phyloP scores from a whole-genome alignment of 169 alveolate species.

The Plasmodium inui region DNA sequence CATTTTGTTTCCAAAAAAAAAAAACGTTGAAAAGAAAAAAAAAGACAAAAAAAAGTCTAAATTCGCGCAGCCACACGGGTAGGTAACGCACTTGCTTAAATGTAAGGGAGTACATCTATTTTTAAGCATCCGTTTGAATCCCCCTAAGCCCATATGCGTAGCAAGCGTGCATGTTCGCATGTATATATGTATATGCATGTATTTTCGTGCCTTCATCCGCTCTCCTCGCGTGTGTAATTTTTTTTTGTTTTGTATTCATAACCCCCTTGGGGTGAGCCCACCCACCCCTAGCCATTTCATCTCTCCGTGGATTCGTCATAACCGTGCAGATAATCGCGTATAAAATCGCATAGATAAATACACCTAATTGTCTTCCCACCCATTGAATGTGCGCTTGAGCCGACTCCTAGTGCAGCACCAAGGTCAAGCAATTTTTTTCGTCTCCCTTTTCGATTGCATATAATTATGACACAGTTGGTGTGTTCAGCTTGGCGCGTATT shows the following conservation, averaged over 20 bases:
- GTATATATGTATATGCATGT: neutral
- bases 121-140: neutral
- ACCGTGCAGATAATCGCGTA: neutral
- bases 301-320: neutral
- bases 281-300: neutral
- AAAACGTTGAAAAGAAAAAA: neutral
- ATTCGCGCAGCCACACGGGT: neutral
- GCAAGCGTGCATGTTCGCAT: neutral
- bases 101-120: neutral
- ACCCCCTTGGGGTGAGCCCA: neutral
- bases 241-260: slow-evolving; percentile 4
- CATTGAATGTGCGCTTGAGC: neutral
- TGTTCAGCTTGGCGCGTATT: neutral
- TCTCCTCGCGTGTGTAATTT: neutral
- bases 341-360: neutral
- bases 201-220: neutral
- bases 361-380: neutral
- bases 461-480: neutral
- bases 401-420: neutral
- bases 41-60: neutral
- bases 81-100: neutral
- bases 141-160: neutral
- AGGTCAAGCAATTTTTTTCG: neutral
- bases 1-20: neutral
- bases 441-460: neutral